These are phyloP conservation scores for Hanseniaspora thailandica DNA, from an alignment of 805 yeast species.

Conservation along the genomic window DNA sequence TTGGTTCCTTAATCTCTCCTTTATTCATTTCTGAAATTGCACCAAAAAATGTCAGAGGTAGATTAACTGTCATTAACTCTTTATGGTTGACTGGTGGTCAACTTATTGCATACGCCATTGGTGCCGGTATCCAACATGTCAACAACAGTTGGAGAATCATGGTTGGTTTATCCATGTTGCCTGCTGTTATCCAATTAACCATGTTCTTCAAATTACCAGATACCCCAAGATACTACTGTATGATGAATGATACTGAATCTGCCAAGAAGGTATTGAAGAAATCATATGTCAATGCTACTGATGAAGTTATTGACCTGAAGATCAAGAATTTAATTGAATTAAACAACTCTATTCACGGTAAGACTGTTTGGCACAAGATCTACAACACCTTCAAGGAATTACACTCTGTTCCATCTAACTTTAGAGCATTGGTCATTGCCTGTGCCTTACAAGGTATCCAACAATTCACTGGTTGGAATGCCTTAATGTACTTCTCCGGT, in stretches of 20 bases:
- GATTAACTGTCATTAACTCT: slow-evolving; percentile 78
- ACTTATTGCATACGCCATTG: slow-evolving; percentile 82
- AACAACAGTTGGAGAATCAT: slow-evolving; percentile 84
- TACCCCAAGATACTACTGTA: slow-evolving; percentile 81
- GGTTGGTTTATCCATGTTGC: slow-evolving; percentile 83
- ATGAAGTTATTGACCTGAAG: slow-evolving; percentile 51
- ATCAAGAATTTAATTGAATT: slow-evolving; percentile 44
- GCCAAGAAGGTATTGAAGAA: slow-evolving; percentile 57
- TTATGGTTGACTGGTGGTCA: slow-evolving; percentile 92
- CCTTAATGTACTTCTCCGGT: slow-evolving; percentile 88
- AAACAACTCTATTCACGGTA: slow-evolving; percentile 35
- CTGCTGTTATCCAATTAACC: slow-evolving; percentile 65
- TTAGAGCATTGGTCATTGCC: slow-evolving; percentile 78
- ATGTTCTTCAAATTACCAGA: slow-evolving; percentile 84
- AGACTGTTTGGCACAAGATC: slow-evolving; percentile 37
- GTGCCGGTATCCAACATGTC: slow-evolving; percentile 69
- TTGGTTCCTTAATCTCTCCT: slow-evolving; percentile 90
- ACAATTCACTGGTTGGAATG: slow-evolving; percentile 93
- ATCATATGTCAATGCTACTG: slow-evolving; percentile 54
- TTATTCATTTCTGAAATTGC: slow-evolving; percentile 85
- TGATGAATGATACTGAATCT: slow-evolving; percentile 49
- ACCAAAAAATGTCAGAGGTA: slow-evolving; percentile 82
- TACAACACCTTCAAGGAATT: slow-evolving; percentile 52
- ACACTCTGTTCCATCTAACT: slow-evolving; percentile 62
- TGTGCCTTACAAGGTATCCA: slow-evolving; percentile 94